Percentiles rank a stretch among this genome's conserved stretches.
phyloP scores from a whole-genome alignment of 2,329 filamentous ascomycete genomes.

The Aspergillus sp. region DNA sequence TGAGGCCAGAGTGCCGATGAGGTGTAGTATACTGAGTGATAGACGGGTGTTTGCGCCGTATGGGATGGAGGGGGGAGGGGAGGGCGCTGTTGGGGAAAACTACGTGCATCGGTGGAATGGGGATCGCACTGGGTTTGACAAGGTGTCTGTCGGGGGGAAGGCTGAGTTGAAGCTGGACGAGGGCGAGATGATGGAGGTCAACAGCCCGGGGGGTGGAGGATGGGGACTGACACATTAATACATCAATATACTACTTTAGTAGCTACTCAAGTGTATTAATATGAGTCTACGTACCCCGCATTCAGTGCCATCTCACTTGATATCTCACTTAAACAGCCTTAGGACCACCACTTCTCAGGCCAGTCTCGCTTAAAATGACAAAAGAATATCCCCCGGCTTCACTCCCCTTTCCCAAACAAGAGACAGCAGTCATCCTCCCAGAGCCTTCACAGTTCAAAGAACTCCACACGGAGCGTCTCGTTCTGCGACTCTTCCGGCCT shows the following conservation, averaged over 20 bases:
- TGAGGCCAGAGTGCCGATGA: conserved; percentile 74
- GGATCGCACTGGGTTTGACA: not conserved
- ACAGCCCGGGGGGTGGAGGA: not conserved
- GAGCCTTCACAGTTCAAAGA: no score
- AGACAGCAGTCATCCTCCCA: no score
- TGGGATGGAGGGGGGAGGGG: conserved; percentile 75
- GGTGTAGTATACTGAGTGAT: conserved; percentile 74
- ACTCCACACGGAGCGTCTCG: no score
- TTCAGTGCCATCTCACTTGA: no score
- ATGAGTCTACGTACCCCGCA: no score
- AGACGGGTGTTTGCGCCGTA: conserved; percentile 72
- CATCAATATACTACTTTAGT: no score
- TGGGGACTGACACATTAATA: not conserved
- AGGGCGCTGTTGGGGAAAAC: conserved; percentile 75
- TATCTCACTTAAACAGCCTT: no score
- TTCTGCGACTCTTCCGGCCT: no score
- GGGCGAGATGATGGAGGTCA: not conserved
- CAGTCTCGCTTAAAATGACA: no score
- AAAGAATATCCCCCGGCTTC: rapidly evolving
- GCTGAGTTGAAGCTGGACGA: not conserved
- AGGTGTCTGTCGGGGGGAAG: not conserved
- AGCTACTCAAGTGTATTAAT: no score
- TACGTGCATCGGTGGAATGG: not conserved
- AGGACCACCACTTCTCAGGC: no score
- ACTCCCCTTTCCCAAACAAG: no score